Percentiles rank a stretch among this genome's conserved stretches.
These are phyloP conservation scores for Septoria petroselini DNA, from an alignment of 2,329 filamentous ascomycete genomes.

Conservation along the genomic window DNA sequence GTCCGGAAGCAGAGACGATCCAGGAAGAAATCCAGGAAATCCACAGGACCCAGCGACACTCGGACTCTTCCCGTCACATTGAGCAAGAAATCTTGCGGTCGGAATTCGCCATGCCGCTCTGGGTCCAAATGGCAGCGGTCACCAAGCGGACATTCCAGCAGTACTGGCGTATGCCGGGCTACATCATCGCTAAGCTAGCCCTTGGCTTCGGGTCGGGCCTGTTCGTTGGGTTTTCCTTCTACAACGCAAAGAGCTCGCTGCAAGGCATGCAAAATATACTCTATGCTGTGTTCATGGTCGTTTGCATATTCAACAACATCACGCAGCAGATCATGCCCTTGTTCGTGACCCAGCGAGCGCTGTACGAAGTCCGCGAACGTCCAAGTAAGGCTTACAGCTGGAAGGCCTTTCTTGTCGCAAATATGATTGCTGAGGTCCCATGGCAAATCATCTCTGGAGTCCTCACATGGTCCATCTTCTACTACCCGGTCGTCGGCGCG, in stretches of 20 bases:
- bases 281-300: conserved; percentile 52
- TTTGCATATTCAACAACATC: conserved; percentile 41
- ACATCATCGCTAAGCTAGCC: conserved; percentile 57
- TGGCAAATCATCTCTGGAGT: conserved; percentile 62
- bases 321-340: conserved; percentile 59
- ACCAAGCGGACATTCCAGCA: conserved; percentile 46
- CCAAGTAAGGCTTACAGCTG: conserved; percentile 71
- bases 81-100: conserved; percentile 37
- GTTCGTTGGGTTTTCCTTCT: conserved; percentile 50
- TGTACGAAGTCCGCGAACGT: conserved; percentile 60
- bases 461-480: conserved; percentile 63
- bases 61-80: conserved; percentile 17
- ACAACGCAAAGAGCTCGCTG: conserved; percentile 35
- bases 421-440: conserved; percentile 68
- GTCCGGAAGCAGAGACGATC: conserved; percentile 33
- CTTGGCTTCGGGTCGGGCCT: conserved; percentile 51
- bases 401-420: conserved; percentile 68
- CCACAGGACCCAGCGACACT: conserved; percentile 37
- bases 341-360: conserved; percentile 56
- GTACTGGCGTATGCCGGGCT: conserved; percentile 45
- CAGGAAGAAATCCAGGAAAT: conserved; percentile 42
- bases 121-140: conserved; percentile 38
- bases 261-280: conserved; percentile 48
- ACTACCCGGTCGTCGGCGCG: conserved; percentile 56
- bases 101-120: conserved; percentile 47